Evolutionary conservation across 257 asterid genomes (phyloP).

Genomic region (Prunella vulgaris): DNA sequence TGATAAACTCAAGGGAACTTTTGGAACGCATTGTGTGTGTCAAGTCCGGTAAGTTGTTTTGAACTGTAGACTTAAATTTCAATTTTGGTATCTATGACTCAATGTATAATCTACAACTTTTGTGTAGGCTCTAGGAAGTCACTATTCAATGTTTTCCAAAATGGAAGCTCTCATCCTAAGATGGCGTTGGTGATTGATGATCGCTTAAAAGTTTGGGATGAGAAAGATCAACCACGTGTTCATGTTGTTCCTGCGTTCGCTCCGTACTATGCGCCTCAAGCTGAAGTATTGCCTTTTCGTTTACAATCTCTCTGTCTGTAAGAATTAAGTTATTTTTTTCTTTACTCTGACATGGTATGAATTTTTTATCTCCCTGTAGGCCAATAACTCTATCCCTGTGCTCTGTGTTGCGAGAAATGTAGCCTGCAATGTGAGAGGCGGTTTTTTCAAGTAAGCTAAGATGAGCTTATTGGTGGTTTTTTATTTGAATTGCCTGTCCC

Average conservation of each 20-base stretch:
- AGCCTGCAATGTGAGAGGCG: slow-evolving; percentile 96
- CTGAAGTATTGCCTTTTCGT: slow-evolving; percentile 57
- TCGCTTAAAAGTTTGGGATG: slow-evolving; percentile 98
- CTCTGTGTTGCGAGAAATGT: slow-evolving; percentile 96
- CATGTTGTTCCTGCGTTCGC: slow-evolving; percentile 99
- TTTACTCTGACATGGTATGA: slow-evolving; percentile 19
- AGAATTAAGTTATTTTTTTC: background rate
- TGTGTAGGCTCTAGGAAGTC: slow-evolving; percentile 72
- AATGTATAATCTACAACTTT: background rate
- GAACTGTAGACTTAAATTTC: slow-evolving; percentile 2
- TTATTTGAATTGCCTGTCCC: slow-evolving; percentile 15
- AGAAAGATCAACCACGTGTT: slow-evolving; percentile 93
- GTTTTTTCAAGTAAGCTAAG: slow-evolving; percentile 86
- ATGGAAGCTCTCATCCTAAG: slow-evolving; percentile 89
- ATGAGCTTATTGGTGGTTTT: background rate
- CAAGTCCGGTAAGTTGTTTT: slow-evolving; percentile 66
- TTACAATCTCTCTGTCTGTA: background rate
- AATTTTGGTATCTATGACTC: background rate
- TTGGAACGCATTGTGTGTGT: slow-evolving; percentile 89
- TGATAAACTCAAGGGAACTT: slow-evolving; percentile 66
- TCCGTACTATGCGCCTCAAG: slow-evolving; percentile 96
- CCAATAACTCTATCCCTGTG: slow-evolving; percentile 74
- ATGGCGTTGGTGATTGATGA: slow-evolving; percentile 97
- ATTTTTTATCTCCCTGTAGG: slow-evolving; percentile 40
- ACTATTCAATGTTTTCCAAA: slow-evolving; percentile 81